Evolutionary conservation across 495 filamentous ascomycete genomes (phyloP).

Genomic region (Hyphodiscus hymeniophilus): DNA sequence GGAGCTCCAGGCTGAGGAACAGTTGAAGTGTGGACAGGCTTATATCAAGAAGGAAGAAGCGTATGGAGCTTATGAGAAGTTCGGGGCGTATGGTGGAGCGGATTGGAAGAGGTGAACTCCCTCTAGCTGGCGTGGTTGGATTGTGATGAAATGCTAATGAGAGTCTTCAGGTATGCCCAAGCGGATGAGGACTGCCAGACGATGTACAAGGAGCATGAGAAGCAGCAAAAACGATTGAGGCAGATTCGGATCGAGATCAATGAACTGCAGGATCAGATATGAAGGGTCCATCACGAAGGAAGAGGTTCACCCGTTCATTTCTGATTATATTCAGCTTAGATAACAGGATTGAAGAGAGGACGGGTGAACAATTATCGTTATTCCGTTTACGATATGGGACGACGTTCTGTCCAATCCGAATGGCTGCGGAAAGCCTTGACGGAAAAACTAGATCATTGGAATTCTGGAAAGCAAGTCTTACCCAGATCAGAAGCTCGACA

Average conservation of each 20-base stretch:
- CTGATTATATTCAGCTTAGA: too few relatives aligned
- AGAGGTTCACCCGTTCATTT: too few relatives aligned
- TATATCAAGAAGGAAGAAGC: slow-evolving; percentile 9
- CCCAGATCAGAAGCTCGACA: too few relatives aligned
- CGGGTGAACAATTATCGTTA: too few relatives aligned
- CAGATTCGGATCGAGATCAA: neutral
- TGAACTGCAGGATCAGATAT: neutral
- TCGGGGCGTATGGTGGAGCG: slow-evolving; percentile 6
- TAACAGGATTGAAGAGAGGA: too few relatives aligned
- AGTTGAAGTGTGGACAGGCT: slow-evolving; percentile 9
- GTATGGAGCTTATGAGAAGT: slow-evolving; percentile 5
- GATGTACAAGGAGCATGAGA: neutral
- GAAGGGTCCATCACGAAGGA: too few relatives aligned
- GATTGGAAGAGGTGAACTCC: slow-evolving; percentile 8
- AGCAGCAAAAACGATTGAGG: neutral
- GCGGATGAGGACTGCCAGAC: neutral
- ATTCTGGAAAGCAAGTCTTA: too few relatives aligned
- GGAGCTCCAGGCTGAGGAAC: slow-evolving; percentile 4
- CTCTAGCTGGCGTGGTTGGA: neutral
- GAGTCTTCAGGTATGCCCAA: neutral
- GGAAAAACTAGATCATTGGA: too few relatives aligned
- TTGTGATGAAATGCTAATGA: neutral
- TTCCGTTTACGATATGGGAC: too few relatives aligned
- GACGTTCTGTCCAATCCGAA: too few relatives aligned
- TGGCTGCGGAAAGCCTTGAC: too few relatives aligned